A percentile compares a stretch with the other conserved stretches of the same genome.
Conservation (phyloP, 129 eudicot species). For the Mikania micrantha region DNA sequence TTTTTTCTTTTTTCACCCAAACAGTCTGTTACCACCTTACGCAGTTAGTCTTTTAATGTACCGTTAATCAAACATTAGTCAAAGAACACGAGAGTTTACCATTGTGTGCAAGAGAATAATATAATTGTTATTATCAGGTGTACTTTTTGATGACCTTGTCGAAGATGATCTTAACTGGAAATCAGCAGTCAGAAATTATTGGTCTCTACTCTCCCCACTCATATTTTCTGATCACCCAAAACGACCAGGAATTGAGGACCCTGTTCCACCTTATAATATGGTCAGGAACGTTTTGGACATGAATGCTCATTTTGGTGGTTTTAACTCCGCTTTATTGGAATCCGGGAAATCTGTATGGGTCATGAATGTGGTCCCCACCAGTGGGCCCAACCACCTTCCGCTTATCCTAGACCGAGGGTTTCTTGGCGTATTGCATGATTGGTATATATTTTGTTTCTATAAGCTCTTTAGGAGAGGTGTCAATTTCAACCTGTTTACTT, state of each 20-base stretch:
- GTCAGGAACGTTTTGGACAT: constrained; percentile 90
- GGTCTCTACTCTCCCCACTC: constrained; percentile 94
- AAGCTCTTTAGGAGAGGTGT: neutral
- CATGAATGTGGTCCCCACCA: constrained; percentile 92
- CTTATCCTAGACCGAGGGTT: constrained; percentile 87
- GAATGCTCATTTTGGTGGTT: constrained; percentile 96
- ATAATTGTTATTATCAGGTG: constrained; percentile 36
- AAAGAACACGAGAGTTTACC: neutral
- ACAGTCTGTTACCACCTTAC: too few relatives aligned
- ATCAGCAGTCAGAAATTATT: constrained; percentile 61
- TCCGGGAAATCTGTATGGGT: constrained; percentile 95
- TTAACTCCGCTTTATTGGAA: constrained; percentile 77
- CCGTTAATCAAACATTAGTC: neutral
- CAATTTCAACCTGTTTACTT: neutral
- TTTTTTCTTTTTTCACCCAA: too few relatives aligned
- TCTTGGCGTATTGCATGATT: constrained; percentile 88
- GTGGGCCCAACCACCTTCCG: constrained; percentile 70
- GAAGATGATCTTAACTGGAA: constrained; percentile 75
- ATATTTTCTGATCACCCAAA: constrained; percentile 98
- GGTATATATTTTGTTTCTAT: constrained; percentile 35
- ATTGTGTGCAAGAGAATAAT: constrained; percentile 2
- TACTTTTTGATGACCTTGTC: constrained; percentile 58
- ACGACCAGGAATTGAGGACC: constrained; percentile 97
- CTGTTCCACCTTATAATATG: constrained; percentile 97
- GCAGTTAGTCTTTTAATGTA: neutral